Percentiles rank a stretch among this genome's conserved stretches.
phyloP scores from a whole-genome alignment of 108 stramenopile genomes.

The Fragilaria radians region DNA sequence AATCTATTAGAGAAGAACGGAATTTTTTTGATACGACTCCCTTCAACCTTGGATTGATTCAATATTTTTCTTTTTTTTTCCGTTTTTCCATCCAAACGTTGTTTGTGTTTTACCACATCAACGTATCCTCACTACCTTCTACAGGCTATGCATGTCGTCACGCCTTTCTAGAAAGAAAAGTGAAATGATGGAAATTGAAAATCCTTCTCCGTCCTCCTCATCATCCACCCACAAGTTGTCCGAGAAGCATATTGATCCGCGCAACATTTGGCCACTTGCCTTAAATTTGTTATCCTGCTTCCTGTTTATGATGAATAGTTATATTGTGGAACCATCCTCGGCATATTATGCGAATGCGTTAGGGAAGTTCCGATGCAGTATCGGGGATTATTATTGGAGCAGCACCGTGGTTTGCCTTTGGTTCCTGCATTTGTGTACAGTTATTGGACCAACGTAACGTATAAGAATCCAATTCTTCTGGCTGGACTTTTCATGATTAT shows the following conservation, averaged over 20 bases:
- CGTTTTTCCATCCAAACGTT: too few species aligned
- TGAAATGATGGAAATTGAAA: neutral
- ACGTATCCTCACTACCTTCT: too few species aligned
- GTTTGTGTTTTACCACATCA: too few species aligned
- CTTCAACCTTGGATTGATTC: too few species aligned
- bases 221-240: neutral
- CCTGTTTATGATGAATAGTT: conserved; percentile 83
- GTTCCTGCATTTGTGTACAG: conserved; percentile 50
- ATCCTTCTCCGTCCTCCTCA: neutral
- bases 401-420: conserved; percentile 67
- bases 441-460: conserved; percentile 74
- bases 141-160: neutral
- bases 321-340: conserved; percentile 70
- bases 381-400: conserved; percentile 77
- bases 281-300: conserved; percentile 74
- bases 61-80: too few species aligned
- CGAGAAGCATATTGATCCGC: conserved; percentile 16
- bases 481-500: conserved; percentile 47
- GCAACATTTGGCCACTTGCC: conserved; percentile 37
- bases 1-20: too few species aligned
- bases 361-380: conserved; percentile 57
- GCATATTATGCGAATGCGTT: conserved; percentile 74
- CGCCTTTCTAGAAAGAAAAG: neutral
- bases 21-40: too few species aligned
- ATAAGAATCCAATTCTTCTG: conserved; percentile 60